These are phyloP conservation scores for Solanum medicagineum DNA, from an alignment of 257 asterid genomes.

Conservation along the genomic window DNA sequence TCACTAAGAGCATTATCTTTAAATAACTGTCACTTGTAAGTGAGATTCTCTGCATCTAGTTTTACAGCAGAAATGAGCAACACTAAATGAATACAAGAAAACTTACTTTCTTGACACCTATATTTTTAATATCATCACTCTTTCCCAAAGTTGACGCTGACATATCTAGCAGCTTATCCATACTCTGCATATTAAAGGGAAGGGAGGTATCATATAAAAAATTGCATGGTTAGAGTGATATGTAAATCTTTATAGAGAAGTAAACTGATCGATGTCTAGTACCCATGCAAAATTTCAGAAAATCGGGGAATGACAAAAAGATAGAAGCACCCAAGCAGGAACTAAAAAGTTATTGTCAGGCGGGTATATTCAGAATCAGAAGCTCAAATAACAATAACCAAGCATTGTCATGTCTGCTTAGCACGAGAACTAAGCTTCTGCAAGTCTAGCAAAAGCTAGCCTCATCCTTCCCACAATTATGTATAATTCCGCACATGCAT, in stretches of 20 bases:
- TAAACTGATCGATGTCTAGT: neutral
- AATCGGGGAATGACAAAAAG: neutral
- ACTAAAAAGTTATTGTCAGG: neutral
- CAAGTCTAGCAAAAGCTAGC: neutral
- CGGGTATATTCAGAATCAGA: neutral
- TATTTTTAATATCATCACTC: conserved; percentile 43
- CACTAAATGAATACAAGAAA: neutral
- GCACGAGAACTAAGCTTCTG: neutral
- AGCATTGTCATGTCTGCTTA: neutral
- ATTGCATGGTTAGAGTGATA: neutral
- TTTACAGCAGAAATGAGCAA: neutral
- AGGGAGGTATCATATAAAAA: conserved; percentile 2
- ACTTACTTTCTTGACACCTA: conserved; percentile 29
- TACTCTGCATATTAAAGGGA: conserved; percentile 44
- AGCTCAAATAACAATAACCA: neutral
- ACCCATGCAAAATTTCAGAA: neutral
- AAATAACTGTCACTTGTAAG: neutral
- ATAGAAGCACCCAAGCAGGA: neutral
- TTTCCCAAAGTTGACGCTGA: conserved; percentile 48
- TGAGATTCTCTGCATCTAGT: neutral
- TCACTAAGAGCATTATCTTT: neutral
- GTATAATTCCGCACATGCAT: neutral
- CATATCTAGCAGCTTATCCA: conserved; percentile 57
- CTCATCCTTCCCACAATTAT: neutral
- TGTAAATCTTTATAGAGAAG: neutral